Evolutionary conservation across 2,329 filamentous ascomycete genomes (phyloP).

Genomic region (Alternaria triticina): DNA sequence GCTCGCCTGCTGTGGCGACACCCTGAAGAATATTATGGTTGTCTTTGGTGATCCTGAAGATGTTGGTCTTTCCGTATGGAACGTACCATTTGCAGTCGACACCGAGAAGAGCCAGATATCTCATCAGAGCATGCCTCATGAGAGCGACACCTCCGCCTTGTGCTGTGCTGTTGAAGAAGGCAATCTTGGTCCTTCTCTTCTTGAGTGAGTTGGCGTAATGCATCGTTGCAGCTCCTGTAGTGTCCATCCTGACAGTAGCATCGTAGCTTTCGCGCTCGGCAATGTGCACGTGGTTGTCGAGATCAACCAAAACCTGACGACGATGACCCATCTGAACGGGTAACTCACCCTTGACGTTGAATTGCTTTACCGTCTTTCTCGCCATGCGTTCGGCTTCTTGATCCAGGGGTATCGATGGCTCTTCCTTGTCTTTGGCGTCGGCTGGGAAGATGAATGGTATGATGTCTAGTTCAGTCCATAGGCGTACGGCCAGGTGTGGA

Average conservation of each 20-base stretch:
- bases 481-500: constrained; percentile 69
- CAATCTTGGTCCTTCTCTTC: constrained; percentile 69
- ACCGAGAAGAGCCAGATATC: constrained; percentile 70
- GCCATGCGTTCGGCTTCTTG: constrained; percentile 84
- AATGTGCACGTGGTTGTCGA: constrained; percentile 68
- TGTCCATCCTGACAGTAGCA: constrained; percentile 61
- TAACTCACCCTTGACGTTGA: constrained; percentile 12
- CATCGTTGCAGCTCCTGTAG: constrained; percentile 71
- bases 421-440: constrained; percentile 2
- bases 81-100: constrained; percentile 79
- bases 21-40: constrained; percentile 90
- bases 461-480: constrained; percentile 80
- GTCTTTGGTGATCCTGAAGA: constrained; percentile 85
- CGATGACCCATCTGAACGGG: constrained; percentile 1
- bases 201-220: constrained; percentile 69
- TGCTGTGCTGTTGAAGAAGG: constrained; percentile 79
- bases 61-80: constrained; percentile 75
- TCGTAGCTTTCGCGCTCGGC: constrained; percentile 64
- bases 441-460: constrained; percentile 69
- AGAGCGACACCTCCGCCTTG: constrained; percentile 83
- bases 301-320: constrained; percentile 59
- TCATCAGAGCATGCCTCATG: constrained; percentile 79
- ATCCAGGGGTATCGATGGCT: constrained; percentile 67
- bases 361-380: constrained; percentile 71
- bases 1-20: constrained; percentile 66